Conservation (phyloP, 208 protist genomes). For the Trypanosomatidae sp. region DNA sequence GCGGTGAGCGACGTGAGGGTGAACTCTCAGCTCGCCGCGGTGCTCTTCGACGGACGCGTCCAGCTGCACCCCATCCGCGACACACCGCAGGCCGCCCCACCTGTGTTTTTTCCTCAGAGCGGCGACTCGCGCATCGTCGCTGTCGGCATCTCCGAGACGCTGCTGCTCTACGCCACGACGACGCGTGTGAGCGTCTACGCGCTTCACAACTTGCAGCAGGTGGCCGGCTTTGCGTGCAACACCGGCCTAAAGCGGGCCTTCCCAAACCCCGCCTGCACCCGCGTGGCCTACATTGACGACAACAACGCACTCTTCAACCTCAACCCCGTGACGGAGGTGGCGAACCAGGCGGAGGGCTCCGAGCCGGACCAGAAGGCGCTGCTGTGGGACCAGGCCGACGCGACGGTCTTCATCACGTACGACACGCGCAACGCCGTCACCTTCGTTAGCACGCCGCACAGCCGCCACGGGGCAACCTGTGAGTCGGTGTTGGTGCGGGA, state of each 20-base stretch:
- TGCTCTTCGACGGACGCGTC: conserved; percentile 82
- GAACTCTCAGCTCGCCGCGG: conserved; percentile 76
- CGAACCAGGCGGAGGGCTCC: conserved; percentile 73
- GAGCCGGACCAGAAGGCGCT: conserved; percentile 61
- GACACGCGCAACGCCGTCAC: conserved; percentile 84
- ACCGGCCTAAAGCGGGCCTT: conserved; percentile 75
- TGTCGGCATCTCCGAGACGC: conserved; percentile 86
- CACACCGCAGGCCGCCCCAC: conserved; percentile 15
- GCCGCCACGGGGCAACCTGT: conserved; percentile 86
- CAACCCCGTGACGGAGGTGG: conserved; percentile 91
- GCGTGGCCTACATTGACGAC: conserved; percentile 90
- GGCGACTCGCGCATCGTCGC: conserved; percentile 65
- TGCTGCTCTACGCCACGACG: conserved; percentile 92
- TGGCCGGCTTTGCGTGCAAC: conserved; percentile 76
- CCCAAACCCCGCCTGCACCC: conserved; percentile 90
- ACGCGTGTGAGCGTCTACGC: conserved; percentile 86
- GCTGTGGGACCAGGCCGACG: conserved; percentile 93
- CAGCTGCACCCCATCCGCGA: conserved; percentile 81
- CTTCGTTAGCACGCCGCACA: conserved; percentile 89
- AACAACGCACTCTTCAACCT: conserved; percentile 81
- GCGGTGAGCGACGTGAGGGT: conserved; percentile 75
- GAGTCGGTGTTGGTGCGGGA: conserved; percentile 70
- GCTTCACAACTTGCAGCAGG: conserved; percentile 84
- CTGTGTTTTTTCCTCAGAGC: conserved; percentile 26
- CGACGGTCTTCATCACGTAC: conserved; percentile 85